Percentiles rank a stretch among this genome's conserved stretches.
Evolutionary conservation across 1,284 basidiomycete species (phyloP).

Genomic region (Boletellus dicymbophilus): DNA sequence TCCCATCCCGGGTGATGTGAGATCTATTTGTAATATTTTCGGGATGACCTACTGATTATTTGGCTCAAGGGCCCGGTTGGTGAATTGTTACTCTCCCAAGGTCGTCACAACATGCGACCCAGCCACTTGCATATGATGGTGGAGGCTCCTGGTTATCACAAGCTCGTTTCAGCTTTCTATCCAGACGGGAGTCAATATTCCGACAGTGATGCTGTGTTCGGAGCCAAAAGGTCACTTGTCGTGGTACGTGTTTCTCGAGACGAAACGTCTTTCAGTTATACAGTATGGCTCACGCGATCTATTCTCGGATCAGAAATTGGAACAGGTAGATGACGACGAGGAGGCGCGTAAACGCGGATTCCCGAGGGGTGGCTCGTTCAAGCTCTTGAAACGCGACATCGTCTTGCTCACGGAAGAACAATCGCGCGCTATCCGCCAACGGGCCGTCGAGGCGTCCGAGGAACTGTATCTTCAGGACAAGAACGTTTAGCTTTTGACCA

Average conservation of each 20-base stretch:
- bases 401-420: conserved; percentile 54
- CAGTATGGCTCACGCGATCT: no score
- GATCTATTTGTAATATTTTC: conserved; percentile 14
- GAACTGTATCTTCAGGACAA: conserved; percentile 1
- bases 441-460: conserved; percentile 1
- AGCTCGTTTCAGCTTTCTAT: conserved; percentile 76
- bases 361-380: conserved; percentile 58
- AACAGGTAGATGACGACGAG: conserved; percentile 50
- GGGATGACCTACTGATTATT: conserved; percentile 1
- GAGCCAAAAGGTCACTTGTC: conserved; percentile 67
- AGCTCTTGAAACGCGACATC: conserved; percentile 62
- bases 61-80: conserved; percentile 68
- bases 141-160: conserved; percentile 69
- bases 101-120: conserved; percentile 78
- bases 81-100: conserved; percentile 55
- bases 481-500: no score
- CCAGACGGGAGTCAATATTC: conserved; percentile 70
- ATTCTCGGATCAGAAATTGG: conserved; percentile 41
- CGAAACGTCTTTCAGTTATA: no score
- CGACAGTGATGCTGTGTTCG: conserved; percentile 75
- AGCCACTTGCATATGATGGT: conserved; percentile 80
- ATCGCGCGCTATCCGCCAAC: conserved; percentile 14
- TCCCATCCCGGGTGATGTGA: conserved; percentile 76
- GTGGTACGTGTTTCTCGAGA: conserved; percentile 53
- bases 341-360: conserved; percentile 64